These are phyloP conservation scores for Oenanthe sinensis DNA, from an alignment of 129 eudicot species.

Conservation along the genomic window DNA sequence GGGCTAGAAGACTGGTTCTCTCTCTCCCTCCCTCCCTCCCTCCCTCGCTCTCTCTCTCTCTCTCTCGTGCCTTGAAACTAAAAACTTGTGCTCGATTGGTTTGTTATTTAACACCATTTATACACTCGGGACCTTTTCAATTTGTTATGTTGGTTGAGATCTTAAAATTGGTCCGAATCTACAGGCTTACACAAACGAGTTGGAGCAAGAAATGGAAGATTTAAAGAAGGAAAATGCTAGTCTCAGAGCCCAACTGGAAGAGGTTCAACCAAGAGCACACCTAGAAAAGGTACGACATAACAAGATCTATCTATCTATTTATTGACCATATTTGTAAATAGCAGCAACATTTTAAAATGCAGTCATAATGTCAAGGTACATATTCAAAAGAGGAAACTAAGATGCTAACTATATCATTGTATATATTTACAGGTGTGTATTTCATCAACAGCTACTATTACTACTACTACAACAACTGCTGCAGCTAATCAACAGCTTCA, in stretches of 20 bases:
- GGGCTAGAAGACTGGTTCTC: neutral
- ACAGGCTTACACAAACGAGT: slow-evolving; percentile 4
- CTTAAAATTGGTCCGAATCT: neutral
- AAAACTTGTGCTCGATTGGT: no score
- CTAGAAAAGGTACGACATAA: neutral
- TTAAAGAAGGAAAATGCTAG: neutral
- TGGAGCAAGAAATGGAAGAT: neutral
- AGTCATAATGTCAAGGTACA: neutral
- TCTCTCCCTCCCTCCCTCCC: neutral
- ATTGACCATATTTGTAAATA: no score
- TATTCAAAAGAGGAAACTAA: neutral
- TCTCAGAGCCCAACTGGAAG: no score
- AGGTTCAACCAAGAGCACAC: no score
- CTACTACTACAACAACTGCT: neutral
- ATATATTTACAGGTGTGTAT: neutral
- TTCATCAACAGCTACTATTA: slow-evolving; percentile 10
- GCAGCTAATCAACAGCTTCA: neutral
- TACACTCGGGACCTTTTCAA: neutral
- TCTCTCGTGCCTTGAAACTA: no score
- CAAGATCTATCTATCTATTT: neutral
- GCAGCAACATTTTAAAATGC: neutral
- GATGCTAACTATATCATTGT: no score
- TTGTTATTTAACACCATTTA: no score
- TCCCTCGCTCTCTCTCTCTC: no score
- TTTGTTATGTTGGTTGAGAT: neutral